Base-by-base conservation (phyloP, 2,329 filamentous ascomycete genomes). In the Fusarium sp. region DNA sequence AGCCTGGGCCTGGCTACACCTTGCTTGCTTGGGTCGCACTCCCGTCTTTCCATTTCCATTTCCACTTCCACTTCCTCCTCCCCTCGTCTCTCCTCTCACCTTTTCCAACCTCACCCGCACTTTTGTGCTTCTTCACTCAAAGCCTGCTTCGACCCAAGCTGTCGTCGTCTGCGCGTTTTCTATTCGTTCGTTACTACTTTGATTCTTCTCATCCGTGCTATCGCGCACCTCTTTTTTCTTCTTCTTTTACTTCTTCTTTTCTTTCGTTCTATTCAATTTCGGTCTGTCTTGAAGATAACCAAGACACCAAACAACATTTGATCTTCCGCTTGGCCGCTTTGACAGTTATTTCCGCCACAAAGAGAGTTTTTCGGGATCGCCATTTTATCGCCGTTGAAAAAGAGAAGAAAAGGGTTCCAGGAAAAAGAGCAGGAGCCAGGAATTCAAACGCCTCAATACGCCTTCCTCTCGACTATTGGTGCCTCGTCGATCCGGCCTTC, bases 161-260 rank as follows among this genome's bases (percentile, higher is more conserved):
- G 69, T 68, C 67, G 69, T 74, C 63, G 72, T 63, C 58, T 72
- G 69, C 63, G 65, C 63, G 51, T 56, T 61, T 70, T 75, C 53
- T 26, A 58, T 70, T 72, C 71, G 39, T 57, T 60, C 45, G 34
- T 53, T 52, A 66, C 60, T 24, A 42, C 42, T 66, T 69, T 49
- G 62, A 61, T 66, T 55, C 39, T 66, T 59, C 44, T 56, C 51
- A 52, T 39, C 51, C 52, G 56, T 56, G 52, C 38, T 44, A 53
- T 56, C 18, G 50, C 44, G 31, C 57, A 45, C 50, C 20, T 20
- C 53, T 59, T 48, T 44, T 34, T 46, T 42, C 46, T 36, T 36
- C 33, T 38, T 38, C 57, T 40, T 26, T 58, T 38, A 38, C 36
- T 33, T 38, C 34, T 58, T 45, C 22, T 34, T 52, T 48, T 51